A percentile compares a stretch with the other conserved stretches of the same genome.
Evolutionary conservation across 2,329 filamentous ascomycete genomes (phyloP).

Genomic region (Thelonectria discophora): DNA sequence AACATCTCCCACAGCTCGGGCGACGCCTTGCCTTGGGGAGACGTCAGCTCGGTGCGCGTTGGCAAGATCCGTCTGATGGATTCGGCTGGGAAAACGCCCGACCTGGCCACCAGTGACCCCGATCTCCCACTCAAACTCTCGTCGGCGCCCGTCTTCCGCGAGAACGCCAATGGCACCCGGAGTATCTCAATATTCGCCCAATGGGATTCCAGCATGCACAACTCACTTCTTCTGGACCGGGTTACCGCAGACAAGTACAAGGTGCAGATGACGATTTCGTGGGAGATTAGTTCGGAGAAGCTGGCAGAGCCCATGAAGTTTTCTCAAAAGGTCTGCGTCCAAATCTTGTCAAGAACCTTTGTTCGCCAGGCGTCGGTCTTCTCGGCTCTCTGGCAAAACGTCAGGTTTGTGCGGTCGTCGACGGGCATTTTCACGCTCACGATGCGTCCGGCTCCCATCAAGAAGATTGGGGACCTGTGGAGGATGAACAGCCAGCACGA

Average conservation of each 20-base stretch:
- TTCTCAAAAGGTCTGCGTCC: constrained; percentile 79
- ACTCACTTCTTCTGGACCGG: constrained; percentile 90
- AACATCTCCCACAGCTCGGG: constrained; percentile 92
- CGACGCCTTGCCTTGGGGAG: constrained; percentile 87
- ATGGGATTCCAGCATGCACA: constrained; percentile 96
- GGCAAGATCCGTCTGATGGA: constrained; percentile 87
- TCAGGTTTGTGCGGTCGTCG: constrained; percentile 86
- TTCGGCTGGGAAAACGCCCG: constrained; percentile 82
- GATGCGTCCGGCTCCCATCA: constrained; percentile 88
- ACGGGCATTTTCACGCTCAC: constrained; percentile 87
- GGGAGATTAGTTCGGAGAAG: constrained; percentile 85
- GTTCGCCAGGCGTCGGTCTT: constrained; percentile 88
- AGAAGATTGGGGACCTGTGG: constrained; percentile 93
- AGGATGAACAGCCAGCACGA: constrained; percentile 94
- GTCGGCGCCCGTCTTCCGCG: constrained; percentile 79
- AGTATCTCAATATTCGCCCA: constrained; percentile 88
- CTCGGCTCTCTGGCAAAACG: constrained; percentile 84
- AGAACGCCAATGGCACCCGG: constrained; percentile 89
- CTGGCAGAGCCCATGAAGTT: constrained; percentile 91
- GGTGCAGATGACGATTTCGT: constrained; percentile 85
- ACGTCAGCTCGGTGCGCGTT: constrained; percentile 78
- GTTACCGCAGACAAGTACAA: constrained; percentile 92
- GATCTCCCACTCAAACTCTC: constrained; percentile 82
- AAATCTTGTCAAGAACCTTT: constrained; percentile 85
- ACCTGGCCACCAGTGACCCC: constrained; percentile 75